Percentiles rank a stretch among this genome's conserved stretches.
Evolutionary conservation across 73 alveolate species (phyloP).

Genomic region (Tetrahymena thermophila): DNA sequence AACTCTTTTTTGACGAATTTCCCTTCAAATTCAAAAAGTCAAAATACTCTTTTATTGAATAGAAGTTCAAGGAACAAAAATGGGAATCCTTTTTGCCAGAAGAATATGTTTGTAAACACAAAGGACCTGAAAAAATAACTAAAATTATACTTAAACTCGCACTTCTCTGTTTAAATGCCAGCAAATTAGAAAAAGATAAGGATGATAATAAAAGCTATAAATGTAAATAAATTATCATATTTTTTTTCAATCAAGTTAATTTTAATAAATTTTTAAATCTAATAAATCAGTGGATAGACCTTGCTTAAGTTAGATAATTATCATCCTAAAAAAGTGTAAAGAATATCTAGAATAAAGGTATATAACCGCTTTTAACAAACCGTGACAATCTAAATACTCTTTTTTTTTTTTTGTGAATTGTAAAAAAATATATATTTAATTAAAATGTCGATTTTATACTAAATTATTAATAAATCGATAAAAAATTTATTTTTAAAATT

Average conservation of each 20-base stretch:
- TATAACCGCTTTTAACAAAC: neutral
- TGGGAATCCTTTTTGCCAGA: neutral
- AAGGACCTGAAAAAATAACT: neutral
- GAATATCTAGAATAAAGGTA: neutral
- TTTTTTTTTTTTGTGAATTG: too few relatives aligned
- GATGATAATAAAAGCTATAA: neutral
- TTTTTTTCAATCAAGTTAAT: neutral
- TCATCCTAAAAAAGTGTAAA: neutral
- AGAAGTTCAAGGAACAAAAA: neutral
- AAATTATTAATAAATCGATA: too few relatives aligned
- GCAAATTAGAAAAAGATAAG: neutral
- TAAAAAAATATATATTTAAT: too few relatives aligned
- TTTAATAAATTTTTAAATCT: neutral
- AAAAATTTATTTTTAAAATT: too few relatives aligned
- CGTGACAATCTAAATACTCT: neutral
- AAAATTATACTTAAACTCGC: neutral
- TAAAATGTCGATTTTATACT: too few relatives aligned
- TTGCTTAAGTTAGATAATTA: neutral
- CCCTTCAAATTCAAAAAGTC: neutral
- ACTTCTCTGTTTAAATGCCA: neutral
- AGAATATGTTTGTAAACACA: neutral
- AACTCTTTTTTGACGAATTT: neutral
- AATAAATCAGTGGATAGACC: neutral
- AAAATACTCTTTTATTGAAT: neutral
- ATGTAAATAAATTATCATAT: neutral